A percentile compares a stretch with the other conserved stretches of the same genome.
Evolutionary conservation across 352 stramenopile species (phyloP).

Genomic region (Phytophthora pistaciae): DNA sequence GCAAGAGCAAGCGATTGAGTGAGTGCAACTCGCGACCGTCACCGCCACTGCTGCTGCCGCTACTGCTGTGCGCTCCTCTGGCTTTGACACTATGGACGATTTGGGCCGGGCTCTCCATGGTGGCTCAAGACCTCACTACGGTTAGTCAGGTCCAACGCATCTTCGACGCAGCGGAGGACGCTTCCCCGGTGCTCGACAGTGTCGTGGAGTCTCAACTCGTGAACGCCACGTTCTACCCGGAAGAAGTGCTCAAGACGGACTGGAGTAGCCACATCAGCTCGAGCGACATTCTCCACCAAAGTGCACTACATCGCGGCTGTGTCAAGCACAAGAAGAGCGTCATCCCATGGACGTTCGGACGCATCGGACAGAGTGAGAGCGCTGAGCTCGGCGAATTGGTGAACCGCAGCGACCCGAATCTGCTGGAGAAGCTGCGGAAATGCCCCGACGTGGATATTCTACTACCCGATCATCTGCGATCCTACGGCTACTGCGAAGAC

Average conservation of each 20-base stretch:
- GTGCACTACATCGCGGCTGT: slow-evolving; percentile 45
- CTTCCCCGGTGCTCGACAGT: slow-evolving; percentile 18
- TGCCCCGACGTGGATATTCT: slow-evolving; percentile 69
- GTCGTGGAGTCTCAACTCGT: slow-evolving; percentile 12
- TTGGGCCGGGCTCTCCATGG: slow-evolving; percentile 19
- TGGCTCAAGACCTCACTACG: slow-evolving; percentile 13
- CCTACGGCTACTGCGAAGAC: slow-evolving; percentile 73
- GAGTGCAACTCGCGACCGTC: slow-evolving; percentile 7
- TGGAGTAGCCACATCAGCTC: slow-evolving; percentile 34
- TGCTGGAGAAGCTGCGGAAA: slow-evolving; percentile 55
- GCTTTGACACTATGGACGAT: slow-evolving; percentile 23
- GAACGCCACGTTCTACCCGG: slow-evolving; percentile 49
- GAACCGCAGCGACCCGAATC: slow-evolving; percentile 33
- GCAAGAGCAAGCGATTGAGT: slow-evolving; percentile 5
- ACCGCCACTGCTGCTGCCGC: slow-evolving; percentile 11
- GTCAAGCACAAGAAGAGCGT: slow-evolving; percentile 49
- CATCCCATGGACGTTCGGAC: slow-evolving; percentile 57
- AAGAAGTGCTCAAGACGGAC: slow-evolving; percentile 39
- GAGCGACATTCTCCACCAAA: slow-evolving; percentile 51
- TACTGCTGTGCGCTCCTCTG: slow-evolving; percentile 25
- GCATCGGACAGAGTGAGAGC: slow-evolving; percentile 23
- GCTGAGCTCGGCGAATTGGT: slow-evolving; percentile 28
- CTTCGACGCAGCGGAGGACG: slow-evolving; percentile 25
- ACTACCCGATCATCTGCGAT: slow-evolving; percentile 42
- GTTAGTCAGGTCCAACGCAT: slow-evolving; percentile 16